Evolutionary conservation across 2,329 filamentous ascomycete species (phyloP).

Genomic region (Monosporascus sp.): DNA sequence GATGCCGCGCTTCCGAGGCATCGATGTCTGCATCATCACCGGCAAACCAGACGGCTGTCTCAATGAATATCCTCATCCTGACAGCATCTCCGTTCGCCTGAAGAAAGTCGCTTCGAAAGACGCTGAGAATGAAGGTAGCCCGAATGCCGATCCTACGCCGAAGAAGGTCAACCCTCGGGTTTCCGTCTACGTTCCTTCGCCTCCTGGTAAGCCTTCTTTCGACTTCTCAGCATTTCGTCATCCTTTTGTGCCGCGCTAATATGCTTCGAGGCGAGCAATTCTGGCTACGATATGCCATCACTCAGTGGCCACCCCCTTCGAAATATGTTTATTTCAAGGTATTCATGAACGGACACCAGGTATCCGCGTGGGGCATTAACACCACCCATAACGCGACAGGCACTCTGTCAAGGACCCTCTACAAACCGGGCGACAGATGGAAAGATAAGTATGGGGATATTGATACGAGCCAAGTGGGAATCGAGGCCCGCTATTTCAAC

Average conservation of each 20-base stretch:
- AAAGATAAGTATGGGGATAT: slow-evolving; percentile 33
- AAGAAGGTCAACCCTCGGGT: slow-evolving; percentile 35
- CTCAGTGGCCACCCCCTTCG: slow-evolving; percentile 26
- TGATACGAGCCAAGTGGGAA: slow-evolving; percentile 30
- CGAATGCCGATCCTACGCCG: slow-evolving; percentile 20
- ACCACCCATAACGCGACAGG: slow-evolving; percentile 29
- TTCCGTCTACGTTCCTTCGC: slow-evolving; percentile 53
- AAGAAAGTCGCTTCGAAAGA: slow-evolving; percentile 10
- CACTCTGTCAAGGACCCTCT: slow-evolving; percentile 41
- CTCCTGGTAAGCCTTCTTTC: slow-evolving; percentile 36
- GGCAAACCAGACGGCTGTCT: slow-evolving; percentile 33
- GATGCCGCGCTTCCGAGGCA: slow-evolving; percentile 47
- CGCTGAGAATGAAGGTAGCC: not conserved
- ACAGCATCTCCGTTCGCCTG: slow-evolving; percentile 39
- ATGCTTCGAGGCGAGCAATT: slow-evolving; percentile 42
- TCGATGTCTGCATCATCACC: slow-evolving; percentile 40
- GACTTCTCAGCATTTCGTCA: not conserved
- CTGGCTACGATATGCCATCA: slow-evolving; percentile 43
- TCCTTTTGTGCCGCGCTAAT: not conserved
- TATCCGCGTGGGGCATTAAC: slow-evolving; percentile 49
- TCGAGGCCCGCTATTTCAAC: slow-evolving; percentile 46
- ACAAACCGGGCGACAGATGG: slow-evolving; percentile 40
- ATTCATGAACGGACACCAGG: slow-evolving; percentile 46
- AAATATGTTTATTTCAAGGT: slow-evolving; percentile 50
- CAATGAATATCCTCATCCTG: slow-evolving; percentile 51